phyloP scores from a whole-genome alignment of 345 rosid species.

The Xanthoceras sorbifolium region DNA sequence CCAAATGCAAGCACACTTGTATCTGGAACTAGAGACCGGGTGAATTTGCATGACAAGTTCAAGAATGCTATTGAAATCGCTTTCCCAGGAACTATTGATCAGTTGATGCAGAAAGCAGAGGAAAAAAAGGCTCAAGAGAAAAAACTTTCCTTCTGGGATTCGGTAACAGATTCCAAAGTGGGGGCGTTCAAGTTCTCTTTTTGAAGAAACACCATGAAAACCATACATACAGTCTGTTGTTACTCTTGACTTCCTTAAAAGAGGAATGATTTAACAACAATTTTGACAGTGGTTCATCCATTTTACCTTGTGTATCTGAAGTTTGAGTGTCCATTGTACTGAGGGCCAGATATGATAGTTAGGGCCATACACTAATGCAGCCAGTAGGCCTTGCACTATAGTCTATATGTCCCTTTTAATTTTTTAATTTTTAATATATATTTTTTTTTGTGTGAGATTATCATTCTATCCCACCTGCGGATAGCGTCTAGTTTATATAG shows the following conservation, averaged over 20 bases:
- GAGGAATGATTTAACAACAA: conserved; percentile 9
- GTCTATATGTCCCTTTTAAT: neutral
- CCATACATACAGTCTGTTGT: neutral
- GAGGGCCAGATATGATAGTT: too few species aligned
- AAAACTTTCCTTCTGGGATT: conserved; percentile 82
- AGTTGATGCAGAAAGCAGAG: conserved; percentile 56
- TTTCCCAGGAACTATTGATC: conserved; percentile 63
- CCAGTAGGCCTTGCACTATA: too few species aligned
- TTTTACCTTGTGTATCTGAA: neutral
- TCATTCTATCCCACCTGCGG: neutral
- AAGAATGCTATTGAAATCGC: conserved; percentile 61
- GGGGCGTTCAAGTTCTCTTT: conserved; percentile 83
- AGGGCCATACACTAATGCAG: too few species aligned
- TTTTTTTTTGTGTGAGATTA: neutral
- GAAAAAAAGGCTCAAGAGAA: conserved; percentile 50
- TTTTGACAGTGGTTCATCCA: conserved; percentile 23
- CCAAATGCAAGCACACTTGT: conserved; percentile 84
- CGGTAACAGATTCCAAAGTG: conserved; percentile 62
- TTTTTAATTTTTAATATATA: too few species aligned
- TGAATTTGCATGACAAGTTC: conserved; percentile 75
- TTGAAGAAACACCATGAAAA: conserved; percentile 23
- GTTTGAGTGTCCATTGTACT: neutral
- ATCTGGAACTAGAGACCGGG: conserved; percentile 85
- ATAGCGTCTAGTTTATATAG: neutral
- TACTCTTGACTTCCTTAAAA: neutral